Percentiles rank a stretch among this genome's conserved stretches.
Evolutionary conservation across 129 eudicot species (phyloP).

Genomic region (Flaveria bidentis): DNA sequence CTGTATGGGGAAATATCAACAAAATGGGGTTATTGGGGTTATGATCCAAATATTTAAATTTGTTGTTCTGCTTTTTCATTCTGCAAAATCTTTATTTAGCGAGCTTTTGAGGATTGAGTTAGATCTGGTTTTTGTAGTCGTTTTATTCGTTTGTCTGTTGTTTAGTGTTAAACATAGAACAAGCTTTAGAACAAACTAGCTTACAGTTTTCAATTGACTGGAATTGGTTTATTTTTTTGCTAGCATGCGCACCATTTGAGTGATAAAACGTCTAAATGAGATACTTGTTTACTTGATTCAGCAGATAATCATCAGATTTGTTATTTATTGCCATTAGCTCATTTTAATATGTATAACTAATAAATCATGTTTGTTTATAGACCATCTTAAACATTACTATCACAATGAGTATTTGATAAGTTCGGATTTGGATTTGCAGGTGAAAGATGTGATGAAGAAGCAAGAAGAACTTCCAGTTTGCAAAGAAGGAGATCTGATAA

Average conservation of each 20-base stretch:
- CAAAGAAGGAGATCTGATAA: slow-evolving; percentile 77
- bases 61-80: no score
- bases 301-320: no score
- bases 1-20: no score
- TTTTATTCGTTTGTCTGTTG: neutral
- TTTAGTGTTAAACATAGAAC: neutral
- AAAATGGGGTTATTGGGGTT: no score
- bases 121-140: slow-evolving; percentile 1
- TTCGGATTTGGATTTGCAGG: slow-evolving; percentile 44
- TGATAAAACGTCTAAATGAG: neutral
- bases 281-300: neutral
- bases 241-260: no score
- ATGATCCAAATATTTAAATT: no score
- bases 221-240: no score
- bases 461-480: slow-evolving; percentile 87
- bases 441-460: slow-evolving; percentile 92
- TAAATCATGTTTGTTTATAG: neutral
- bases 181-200: neutral
- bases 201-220: no score
- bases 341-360: neutral
- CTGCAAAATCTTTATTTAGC: neutral
- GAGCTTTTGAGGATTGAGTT: neutral
- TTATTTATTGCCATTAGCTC: no score
- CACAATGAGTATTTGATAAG: neutral
- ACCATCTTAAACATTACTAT: neutral